Conservation (phyloP, 768 basidiomycete genomes). For the Boletus rufocinnamomeus region DNA sequence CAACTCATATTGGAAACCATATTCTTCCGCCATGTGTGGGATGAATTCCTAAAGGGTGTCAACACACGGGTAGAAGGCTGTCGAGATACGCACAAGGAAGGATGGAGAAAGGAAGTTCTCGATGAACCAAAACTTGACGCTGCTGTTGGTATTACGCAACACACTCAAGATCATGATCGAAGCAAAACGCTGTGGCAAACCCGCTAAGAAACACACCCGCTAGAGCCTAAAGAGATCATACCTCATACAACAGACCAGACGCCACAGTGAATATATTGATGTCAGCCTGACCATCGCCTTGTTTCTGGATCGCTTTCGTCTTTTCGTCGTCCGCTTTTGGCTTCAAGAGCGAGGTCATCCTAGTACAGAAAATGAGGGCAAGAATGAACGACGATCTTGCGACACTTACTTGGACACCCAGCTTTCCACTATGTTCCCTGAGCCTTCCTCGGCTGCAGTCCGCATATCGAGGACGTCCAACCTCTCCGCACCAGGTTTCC, state of each 20-base stretch:
- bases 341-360: conserved; percentile 49
- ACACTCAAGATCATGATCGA: conserved; percentile 99
- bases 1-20: conserved; percentile 94
- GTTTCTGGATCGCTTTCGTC: conserved; percentile 28
- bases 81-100: conserved; percentile 67
- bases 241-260: conserved; percentile 95
- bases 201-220: background rate
- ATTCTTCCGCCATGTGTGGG: conserved; percentile 87
- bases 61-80: background rate
- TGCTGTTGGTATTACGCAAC: conserved; percentile 88
- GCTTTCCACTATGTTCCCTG: conserved; percentile 46
- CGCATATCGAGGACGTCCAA: conserved; percentile 71
- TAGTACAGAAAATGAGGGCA: conserved; percentile 21
- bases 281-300: conserved; percentile 62
- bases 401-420: conserved; percentile 53
- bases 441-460: conserved; percentile 30
- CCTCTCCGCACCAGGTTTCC: conserved; percentile 74
- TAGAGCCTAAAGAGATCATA: conserved; percentile 32
- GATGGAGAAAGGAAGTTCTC: conserved; percentile 98
- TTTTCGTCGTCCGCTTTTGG: conserved; percentile 26
- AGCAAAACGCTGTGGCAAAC: conserved; percentile 73
- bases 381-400: background rate
- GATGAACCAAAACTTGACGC: conserved; percentile 99
- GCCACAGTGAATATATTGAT: conserved; percentile 99
- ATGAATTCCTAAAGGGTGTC: conserved; percentile 74